Base-by-base conservation (phyloP, 805 yeast species). In the Monosporozyma servazzii region DNA sequence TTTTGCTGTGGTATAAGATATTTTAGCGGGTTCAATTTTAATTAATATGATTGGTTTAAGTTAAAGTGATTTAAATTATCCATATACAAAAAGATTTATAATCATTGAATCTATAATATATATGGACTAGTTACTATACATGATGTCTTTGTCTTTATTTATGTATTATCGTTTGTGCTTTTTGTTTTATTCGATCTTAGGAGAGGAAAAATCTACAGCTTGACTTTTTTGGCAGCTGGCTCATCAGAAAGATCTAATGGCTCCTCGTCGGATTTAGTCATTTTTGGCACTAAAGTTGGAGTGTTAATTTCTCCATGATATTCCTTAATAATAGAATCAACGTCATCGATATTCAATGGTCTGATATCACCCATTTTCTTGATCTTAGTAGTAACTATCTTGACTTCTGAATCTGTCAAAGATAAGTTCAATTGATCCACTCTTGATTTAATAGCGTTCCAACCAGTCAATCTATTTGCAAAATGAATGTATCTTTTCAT, bases 371-470 rank as follows among this genome's bases (percentile, higher is more conserved):
- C 99, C 64, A 91, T 78, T 72, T 82, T 79, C 78, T 91, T 91
- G 71, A 91, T 90, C 76, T 90, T 90, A 61, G 79, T 76, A 36
- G 99, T 91, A 57, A 93, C 96, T 69, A 88, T 96, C 79, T 93
- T 93, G 73, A 87, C 76, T 78, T 91, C 97, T 60, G 83, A 91
- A 67, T 91, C 99, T 48, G 93, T 81, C 67, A 91, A 77, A 62
- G 83, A 75, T 72, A 91, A 77, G 73, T 93, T 90, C 73, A 91
- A 80, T 74, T 91, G 99, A 70, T 91, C 99, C 55, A 93, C 99
- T 73, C 99, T 86, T 43, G 95, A 82, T 77, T 91, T 91, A 79
- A 91, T 91, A 51, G 98, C 98, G 72, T 91, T 93, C 99, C 99
- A 91, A 56, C 99, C 99, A 13, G 99, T 91, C 66, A 91, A 78